Percentiles rank a stretch among this genome's conserved stretches.
phyloP scores from a whole-genome alignment of 805 yeast genomes.

The Yarrowia phangngaensis region DNA sequence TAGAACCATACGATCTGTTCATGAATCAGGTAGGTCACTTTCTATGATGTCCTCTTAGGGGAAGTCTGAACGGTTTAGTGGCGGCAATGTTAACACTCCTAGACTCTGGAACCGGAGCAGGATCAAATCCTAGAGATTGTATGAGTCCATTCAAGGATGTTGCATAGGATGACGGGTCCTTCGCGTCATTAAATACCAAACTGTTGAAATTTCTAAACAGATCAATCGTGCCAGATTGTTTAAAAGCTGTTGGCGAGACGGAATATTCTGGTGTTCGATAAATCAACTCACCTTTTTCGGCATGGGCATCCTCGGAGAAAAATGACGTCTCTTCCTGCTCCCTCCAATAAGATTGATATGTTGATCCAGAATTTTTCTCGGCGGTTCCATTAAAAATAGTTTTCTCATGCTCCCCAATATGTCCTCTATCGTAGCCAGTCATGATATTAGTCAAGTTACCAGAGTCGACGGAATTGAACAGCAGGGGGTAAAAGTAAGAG shows the following conservation, averaged over 20 bases:
- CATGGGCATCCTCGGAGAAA: slow-evolving; percentile 17
- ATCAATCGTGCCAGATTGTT: background rate
- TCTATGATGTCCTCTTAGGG: no score
- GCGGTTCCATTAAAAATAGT: slow-evolving; percentile 9
- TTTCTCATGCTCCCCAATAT: slow-evolving; percentile 4
- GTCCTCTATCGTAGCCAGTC: slow-evolving; percentile 13
- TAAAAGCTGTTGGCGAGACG: background rate
- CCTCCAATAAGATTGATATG: slow-evolving; percentile 16
- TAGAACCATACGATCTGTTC: no score
- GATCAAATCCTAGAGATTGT: no score
- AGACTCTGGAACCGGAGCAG: no score
- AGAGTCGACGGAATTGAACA: slow-evolving; percentile 1
- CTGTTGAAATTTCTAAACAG: background rate
- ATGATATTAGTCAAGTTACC: background rate
- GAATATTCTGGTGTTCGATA: slow-evolving; percentile 7
- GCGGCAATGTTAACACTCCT: no score
- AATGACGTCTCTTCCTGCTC: background rate
- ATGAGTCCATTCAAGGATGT: no score
- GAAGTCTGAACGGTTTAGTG: no score
- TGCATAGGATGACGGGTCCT: no score
- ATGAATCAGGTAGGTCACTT: no score
- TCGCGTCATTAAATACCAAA: no score
- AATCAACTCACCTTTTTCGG: slow-evolving; percentile 9
- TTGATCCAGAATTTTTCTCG: background rate
- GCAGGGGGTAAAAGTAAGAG: slow-evolving; percentile 17